Evolutionary conservation across 1,139 yeast species (phyloP), one percentile per base, ranked within the genome.

Genomic region (Lodderomyces margitis): DNA sequence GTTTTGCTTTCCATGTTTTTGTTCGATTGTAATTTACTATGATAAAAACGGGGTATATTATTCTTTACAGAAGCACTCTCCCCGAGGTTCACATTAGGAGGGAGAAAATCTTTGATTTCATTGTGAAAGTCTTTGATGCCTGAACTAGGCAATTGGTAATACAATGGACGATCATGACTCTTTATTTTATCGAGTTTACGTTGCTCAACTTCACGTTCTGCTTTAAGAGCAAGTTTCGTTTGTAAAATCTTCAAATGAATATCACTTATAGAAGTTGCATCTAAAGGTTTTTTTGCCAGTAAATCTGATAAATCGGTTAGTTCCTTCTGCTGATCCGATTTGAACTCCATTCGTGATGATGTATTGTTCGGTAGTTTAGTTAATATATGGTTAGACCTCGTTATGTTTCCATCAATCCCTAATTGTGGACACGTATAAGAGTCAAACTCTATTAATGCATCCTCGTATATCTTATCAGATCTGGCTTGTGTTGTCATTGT

Each of bases 91-190:
- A 50, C 45, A 38, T 47, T 47, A 35, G 73, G 70, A 3, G 72
- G 71, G 16, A 67, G 49, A 36, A 61, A 61, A 30, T 53, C 48
- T 39, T 58, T 56, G 12, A 67, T 55, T 7, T 70, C 72, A 43
- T 59, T 61, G 30, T 57, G 59, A 8, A 27, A 14, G 14, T 31
- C 33, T 12, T 55, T 54, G 28, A 49, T 50, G 32, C 61, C 56
- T 1, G 68, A 55, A 4, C 65, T 53, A 10, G 72, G 70, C 1
- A 73, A 71, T 39, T 56, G 56, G 42, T 68, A 68, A 47, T 68
- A 68, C 16, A 66, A 57, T 5, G 72, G 64, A 14, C 52, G 50
- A 33, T 53, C 55, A 16, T 38, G 39, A n/a, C 41, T 43, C 34
- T 37, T 42, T 10, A 46, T 23, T 27, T 33, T 33, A 9, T 34